These are phyloP conservation scores for Metschnikowia henanensis DNA, from an alignment of 805 yeast species.

Conservation along the genomic window DNA sequence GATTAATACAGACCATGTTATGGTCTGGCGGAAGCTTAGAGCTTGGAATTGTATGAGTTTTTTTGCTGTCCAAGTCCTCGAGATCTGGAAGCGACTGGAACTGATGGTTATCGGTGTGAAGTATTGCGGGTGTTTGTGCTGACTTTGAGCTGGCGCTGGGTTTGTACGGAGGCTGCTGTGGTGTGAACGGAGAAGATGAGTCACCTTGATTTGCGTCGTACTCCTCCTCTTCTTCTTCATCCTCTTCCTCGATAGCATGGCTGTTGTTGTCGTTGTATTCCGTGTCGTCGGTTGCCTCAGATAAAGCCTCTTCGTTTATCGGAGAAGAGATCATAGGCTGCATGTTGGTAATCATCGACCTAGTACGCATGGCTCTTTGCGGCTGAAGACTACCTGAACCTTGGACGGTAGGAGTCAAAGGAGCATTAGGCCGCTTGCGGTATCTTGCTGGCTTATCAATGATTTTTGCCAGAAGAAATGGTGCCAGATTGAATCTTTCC, in stretches of 20 bases:
- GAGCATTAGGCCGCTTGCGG: constrained; percentile 23
- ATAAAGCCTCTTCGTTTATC: constrained; percentile 38
- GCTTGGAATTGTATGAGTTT: constrained; percentile 41
- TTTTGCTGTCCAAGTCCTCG: constrained; percentile 44
- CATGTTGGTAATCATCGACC: constrained; percentile 40
- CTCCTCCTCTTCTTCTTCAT: constrained; percentile 26
- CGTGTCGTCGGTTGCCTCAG: constrained; percentile 40
- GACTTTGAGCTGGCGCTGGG: constrained; percentile 11
- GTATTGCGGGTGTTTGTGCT: constrained; percentile 10
- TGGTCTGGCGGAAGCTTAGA: constrained; percentile 39
- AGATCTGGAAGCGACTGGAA: constrained; percentile 44
- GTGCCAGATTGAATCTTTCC: constrained; percentile 47
- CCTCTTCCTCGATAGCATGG: constrained; percentile 24
- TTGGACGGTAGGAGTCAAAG: constrained; percentile 18
- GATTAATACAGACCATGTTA: constrained; percentile 41
- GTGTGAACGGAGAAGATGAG: constrained; percentile 40
- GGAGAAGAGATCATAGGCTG: constrained; percentile 40
- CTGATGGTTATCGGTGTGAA: constrained; percentile 18
- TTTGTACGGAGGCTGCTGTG: constrained; percentile 42
- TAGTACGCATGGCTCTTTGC: constrained; percentile 41
- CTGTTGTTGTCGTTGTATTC: constrained; percentile 29
- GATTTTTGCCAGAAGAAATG: constrained; percentile 42
- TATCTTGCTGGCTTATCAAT: constrained; percentile 34
- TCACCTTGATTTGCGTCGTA: constrained; percentile 29
- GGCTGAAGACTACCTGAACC: constrained; percentile 23